Percentiles rank a stretch among this genome's conserved stretches.
Conservation (phyloP, 805 yeast genomes). For the Wickerhamomyces silvicola region DNA sequence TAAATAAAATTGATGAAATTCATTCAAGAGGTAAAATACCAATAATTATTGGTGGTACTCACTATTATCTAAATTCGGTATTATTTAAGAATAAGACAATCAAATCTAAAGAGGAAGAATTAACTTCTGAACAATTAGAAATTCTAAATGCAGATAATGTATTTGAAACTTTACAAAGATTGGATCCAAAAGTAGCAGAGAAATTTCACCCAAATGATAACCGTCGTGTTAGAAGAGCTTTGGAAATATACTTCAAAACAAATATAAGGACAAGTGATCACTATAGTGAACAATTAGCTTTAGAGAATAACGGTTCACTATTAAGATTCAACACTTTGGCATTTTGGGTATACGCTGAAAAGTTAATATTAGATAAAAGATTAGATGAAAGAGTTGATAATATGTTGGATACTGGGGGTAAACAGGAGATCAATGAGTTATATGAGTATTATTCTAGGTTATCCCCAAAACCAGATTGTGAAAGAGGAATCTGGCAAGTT, state of each 20-base stretch:
- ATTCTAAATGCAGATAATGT: slow-evolving; percentile 50
- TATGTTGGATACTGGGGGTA: slow-evolving; percentile 70
- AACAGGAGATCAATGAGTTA: slow-evolving; percentile 60
- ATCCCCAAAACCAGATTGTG: slow-evolving; percentile 40
- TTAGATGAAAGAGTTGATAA: slow-evolving; percentile 76
- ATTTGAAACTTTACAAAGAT: slow-evolving; percentile 37
- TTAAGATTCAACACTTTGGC: slow-evolving; percentile 58
- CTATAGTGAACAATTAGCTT: slow-evolving; percentile 52
- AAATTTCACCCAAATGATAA: slow-evolving; percentile 92
- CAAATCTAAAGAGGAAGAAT: slow-evolving; percentile 21
- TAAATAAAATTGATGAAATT: slow-evolving; percentile 52
- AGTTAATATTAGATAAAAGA: slow-evolving; percentile 48
- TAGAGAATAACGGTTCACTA: slow-evolving; percentile 36
- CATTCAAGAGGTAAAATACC: slow-evolving; percentile 68
- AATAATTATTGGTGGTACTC: slow-evolving; percentile 92
- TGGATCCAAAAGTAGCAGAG: slow-evolving; percentile 67
- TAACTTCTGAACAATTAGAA: slow-evolving; percentile 28
- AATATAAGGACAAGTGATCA: slow-evolving; percentile 65
- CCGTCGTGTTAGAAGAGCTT: slow-evolving; percentile 69
- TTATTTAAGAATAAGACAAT: slow-evolving; percentile 66
- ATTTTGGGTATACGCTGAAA: slow-evolving; percentile 77
- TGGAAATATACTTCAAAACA: slow-evolving; percentile 70
- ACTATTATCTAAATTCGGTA: slow-evolving; percentile 79
- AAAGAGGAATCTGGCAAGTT: slow-evolving; percentile 87
- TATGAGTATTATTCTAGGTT: slow-evolving; percentile 36